These are phyloP conservation scores for Balamuthia mandrillaris DNA, from an alignment of 208 protist genomes.

Conservation along the genomic window DNA sequence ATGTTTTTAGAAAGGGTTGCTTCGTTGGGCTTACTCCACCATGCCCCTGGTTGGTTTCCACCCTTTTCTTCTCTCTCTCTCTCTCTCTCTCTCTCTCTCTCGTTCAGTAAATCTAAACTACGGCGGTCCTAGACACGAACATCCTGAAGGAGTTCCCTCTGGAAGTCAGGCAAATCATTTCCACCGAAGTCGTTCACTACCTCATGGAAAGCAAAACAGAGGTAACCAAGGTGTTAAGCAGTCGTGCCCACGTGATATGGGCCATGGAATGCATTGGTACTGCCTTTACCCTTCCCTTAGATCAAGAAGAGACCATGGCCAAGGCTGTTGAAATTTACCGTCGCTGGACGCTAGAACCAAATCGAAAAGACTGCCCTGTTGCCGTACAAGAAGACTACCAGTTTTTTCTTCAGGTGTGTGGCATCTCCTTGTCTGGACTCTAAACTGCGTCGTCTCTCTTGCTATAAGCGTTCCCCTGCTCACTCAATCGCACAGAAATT, in stretches of 20 bases:
- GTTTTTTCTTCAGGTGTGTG: too few species aligned
- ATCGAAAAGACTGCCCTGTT: not conserved
- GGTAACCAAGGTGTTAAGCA: not conserved
- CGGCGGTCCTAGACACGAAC: slow-evolving; percentile 13
- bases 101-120: too few species aligned
- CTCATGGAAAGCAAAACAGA: not conserved
- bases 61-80: too few species aligned
- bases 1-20: too few species aligned
- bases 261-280: slow-evolving; percentile 48
- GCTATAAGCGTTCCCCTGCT: not conserved
- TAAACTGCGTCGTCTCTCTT: not conserved
- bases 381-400: not conserved
- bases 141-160: slow-evolving; percentile 26
- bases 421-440: too few species aligned
- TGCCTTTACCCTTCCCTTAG: slow-evolving; percentile 40
- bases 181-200: not conserved
- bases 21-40: too few species aligned
- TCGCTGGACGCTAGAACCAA: not conserved
- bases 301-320: slow-evolving; percentile 34
- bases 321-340: slow-evolving; percentile 11
- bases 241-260: slow-evolving; percentile 17
- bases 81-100: too few species aligned
- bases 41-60: too few species aligned
- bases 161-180: not conserved
- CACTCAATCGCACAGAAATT: not conserved